These are phyloP conservation scores for Leptodermis oblonga DNA, from an alignment of 257 asterid genomes.

Conservation along the genomic window DNA sequence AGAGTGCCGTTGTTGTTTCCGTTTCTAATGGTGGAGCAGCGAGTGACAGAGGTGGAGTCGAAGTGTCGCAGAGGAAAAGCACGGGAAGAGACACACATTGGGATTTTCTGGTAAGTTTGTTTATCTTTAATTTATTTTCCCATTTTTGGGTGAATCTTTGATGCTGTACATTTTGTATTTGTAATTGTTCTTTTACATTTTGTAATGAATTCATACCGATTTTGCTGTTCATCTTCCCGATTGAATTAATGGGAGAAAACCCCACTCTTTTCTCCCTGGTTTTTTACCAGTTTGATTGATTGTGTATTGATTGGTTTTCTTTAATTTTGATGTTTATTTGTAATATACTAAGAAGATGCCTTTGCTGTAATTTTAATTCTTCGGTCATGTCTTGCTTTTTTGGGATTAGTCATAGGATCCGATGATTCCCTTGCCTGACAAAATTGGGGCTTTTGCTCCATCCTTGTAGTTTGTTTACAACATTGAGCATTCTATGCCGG, in stretches of 20 bases:
- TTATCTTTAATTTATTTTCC: not conserved
- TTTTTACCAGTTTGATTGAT: not conserved
- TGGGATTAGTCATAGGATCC: too few species aligned
- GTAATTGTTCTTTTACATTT: not conserved
- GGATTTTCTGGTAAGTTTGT: constrained; percentile 37
- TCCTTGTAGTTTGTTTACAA: not conserved
- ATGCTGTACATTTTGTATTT: not conserved
- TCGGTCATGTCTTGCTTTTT: not conserved
- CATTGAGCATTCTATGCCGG: not conserved
- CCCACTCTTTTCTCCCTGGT: not conserved
- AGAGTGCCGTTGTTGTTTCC: constrained; percentile 4
- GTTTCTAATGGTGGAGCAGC: not conserved
- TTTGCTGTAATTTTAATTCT: not conserved
- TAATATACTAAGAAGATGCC: not conserved
- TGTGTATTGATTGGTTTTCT: not conserved
- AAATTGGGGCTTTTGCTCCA: not conserved
- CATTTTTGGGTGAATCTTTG: not conserved
- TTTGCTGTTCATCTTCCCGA: not conserved
- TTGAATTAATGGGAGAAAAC: not conserved
- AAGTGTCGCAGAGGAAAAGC: constrained; percentile 11
- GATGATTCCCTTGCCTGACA: not conserved
- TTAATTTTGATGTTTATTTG: not conserved
- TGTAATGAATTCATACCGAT: not conserved
- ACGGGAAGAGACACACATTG: constrained; percentile 25
- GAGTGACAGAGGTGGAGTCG: constrained; percentile 2